These are phyloP conservation scores for Yamadazyma membranifaciens DNA, from an alignment of 1,139 yeast genomes.

Conservation along the genomic window DNA sequence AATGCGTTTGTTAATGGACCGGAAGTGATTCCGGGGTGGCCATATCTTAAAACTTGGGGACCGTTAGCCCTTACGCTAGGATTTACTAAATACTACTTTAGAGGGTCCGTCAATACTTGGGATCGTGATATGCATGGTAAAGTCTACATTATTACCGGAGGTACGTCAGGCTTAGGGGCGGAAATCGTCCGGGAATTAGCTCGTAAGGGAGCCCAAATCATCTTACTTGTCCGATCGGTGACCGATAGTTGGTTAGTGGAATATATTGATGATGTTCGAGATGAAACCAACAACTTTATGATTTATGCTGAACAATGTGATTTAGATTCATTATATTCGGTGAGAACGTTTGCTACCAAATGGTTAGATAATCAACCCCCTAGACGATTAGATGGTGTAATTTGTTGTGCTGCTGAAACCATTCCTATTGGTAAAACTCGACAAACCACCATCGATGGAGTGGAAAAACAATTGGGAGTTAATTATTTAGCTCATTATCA, in stretches of 20 bases:
- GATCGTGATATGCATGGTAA: slow-evolving; percentile 90
- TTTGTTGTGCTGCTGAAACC: slow-evolving; percentile 85
- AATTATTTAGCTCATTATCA: slow-evolving; percentile 84
- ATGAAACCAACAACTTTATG: slow-evolving; percentile 63
- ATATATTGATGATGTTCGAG: slow-evolving; percentile 74
- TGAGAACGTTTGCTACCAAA: slow-evolving; percentile 88
- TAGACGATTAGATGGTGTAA: slow-evolving; percentile 80
- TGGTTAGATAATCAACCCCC: slow-evolving; percentile 95
- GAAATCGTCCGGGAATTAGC: slow-evolving; percentile 75
- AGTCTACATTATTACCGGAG: slow-evolving; percentile 76
- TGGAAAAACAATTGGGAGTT: slow-evolving; percentile 79
- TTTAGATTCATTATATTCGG: slow-evolving; percentile 65
- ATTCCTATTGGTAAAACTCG: slow-evolving; percentile 66
- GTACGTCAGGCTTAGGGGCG: slow-evolving; percentile 89
- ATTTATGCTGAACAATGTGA: slow-evolving; percentile 90
- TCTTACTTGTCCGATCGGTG: slow-evolving; percentile 64
- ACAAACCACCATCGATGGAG: slow-evolving; percentile 71
- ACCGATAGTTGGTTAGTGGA: slow-evolving; percentile 78
- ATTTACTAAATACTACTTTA: slow-evolving; percentile 65
- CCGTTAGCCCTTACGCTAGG: slow-evolving; percentile 33
- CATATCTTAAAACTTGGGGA: slow-evolving; percentile 46
- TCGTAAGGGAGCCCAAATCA: slow-evolving; percentile 77
- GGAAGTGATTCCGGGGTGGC: slow-evolving; percentile 69
- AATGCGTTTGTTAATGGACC: slow-evolving; percentile 70
- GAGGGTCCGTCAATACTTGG: slow-evolving; percentile 83